A percentile compares a stretch with the other conserved stretches of the same genome.
phyloP scores from a whole-genome alignment of 1,284 basidiomycete species.

The Irpex rosettiformis region DNA sequence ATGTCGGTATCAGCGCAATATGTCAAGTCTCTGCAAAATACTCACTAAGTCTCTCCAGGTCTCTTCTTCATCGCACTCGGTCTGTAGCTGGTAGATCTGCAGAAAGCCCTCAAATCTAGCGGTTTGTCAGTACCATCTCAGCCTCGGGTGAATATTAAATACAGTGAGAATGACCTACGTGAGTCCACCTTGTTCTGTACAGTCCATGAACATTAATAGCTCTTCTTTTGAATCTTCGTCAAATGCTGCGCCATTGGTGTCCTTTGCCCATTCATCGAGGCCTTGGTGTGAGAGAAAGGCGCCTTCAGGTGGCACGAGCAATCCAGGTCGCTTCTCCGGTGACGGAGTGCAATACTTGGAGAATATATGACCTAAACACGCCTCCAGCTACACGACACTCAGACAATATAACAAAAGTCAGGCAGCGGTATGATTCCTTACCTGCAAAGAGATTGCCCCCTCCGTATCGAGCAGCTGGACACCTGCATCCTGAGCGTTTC shows the following conservation, averaged over 20 bases:
- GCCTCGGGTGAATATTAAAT: slow-evolving; percentile 33
- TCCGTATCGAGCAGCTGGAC: slow-evolving; percentile 61
- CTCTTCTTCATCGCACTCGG: slow-evolving; percentile 77
- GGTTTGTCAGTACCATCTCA: too few relatives aligned
- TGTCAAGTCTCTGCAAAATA: too few relatives aligned
- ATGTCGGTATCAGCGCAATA: neutral
- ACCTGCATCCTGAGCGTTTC: slow-evolving; percentile 39
- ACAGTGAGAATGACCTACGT: slow-evolving; percentile 49
- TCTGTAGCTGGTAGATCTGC: slow-evolving; percentile 78
- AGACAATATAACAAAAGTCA: neutral
- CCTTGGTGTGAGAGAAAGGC: slow-evolving; percentile 57
- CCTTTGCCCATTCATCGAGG: slow-evolving; percentile 68
- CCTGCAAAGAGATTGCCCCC: slow-evolving; percentile 61
- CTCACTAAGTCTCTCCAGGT: slow-evolving; percentile 58
- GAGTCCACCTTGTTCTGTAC: slow-evolving; percentile 64
- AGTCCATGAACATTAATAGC: slow-evolving; percentile 69
- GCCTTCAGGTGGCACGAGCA: slow-evolving; percentile 49
- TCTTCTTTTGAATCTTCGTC: slow-evolving; percentile 74
- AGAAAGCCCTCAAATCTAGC: slow-evolving; percentile 71
- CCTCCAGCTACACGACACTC: slow-evolving; percentile 45
- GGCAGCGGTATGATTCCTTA: slow-evolving; percentile 21
- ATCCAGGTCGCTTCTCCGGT: slow-evolving; percentile 23
- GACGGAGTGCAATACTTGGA: slow-evolving; percentile 67
- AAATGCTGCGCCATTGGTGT: slow-evolving; percentile 74
- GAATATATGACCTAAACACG: slow-evolving; percentile 67